Conservation (phyloP, 257 asterid genomes). For the Paulownia fortunei region DNA sequence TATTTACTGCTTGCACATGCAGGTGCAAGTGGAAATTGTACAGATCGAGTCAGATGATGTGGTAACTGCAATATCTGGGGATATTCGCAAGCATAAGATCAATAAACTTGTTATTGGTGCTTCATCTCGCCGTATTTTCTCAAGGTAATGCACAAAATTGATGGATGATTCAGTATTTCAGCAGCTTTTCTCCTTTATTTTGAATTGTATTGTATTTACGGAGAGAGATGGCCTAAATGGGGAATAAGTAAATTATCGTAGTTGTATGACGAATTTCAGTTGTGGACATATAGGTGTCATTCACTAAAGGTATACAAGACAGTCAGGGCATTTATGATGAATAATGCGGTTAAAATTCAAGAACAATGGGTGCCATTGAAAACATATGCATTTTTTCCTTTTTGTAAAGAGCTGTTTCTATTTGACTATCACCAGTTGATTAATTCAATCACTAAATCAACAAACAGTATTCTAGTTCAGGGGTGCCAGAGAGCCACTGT, state of each 20-base stretch:
- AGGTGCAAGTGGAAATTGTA: constrained; percentile 73
- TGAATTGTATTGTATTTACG: too few relatives aligned
- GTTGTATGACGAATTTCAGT: not conserved
- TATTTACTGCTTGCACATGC: constrained; percentile 30
- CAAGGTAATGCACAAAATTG: constrained; percentile 53
- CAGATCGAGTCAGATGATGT: constrained; percentile 87
- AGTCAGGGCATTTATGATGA: not conserved
- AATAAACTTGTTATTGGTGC: constrained; percentile 75
- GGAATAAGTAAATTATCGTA: not conserved
- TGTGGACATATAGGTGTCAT: not conserved
- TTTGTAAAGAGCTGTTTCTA: too few relatives aligned
- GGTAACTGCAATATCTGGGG: constrained; percentile 52
- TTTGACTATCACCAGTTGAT: too few relatives aligned
- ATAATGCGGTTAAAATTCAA: too few relatives aligned
- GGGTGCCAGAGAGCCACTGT: not conserved
- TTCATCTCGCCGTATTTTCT: constrained; percentile 70
- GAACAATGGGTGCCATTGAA: too few relatives aligned
- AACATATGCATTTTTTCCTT: too few relatives aligned
- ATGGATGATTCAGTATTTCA: not conserved
- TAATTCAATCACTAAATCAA: not conserved
- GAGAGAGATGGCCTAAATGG: not conserved
- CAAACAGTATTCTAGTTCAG: not conserved
- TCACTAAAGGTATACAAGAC: not conserved
- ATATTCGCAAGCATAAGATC: constrained; percentile 48
- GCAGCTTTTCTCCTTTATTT: not conserved